Evolutionary conservation across 2,329 filamentous ascomycete species (phyloP), one percentile per base, ranked within the genome.

Genomic region (Botrytis byssoidea): DNA sequence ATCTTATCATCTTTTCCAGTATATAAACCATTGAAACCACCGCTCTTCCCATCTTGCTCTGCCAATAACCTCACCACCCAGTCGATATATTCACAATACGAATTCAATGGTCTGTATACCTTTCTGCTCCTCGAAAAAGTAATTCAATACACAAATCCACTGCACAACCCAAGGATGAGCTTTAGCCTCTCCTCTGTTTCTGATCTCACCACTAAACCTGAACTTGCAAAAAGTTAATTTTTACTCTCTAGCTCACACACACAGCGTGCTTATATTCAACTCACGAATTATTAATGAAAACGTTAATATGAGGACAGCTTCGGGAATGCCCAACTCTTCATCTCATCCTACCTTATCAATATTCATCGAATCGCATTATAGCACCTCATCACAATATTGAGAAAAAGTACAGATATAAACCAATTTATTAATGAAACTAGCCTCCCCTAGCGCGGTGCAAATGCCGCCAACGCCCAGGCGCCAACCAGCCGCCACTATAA

Each of bases 401-500:
- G 14, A 18, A 9, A 4, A 42, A 29, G 16, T 8, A 29, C 25
- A 64, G 37, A 18, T 44, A 44, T 63, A 44, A 64, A 42, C n/a
- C 37, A 48, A 57, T 57, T 57, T 37, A 29, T 69, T 35, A 25
- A 69, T 57, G 37, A 57, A 65, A 65, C 61, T 42, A 29, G 61
- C n/a, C n/a, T 20, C n/a, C 16, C n/a, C n/a, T 32, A 42, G 48
- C 66, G n/a, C 25, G 29, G 66, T 18, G 35, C 35, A 25, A 57
- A 57, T 42, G n/a, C 35, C 35, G 35, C 16, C 48, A 68, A 57
- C 48, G 65, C 60, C 65, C 48, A 40, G 65, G 10, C 59, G 25
- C 48, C 48, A 55, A 55, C 64, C 44, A 66, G 44, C 64, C 64
- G 46, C 35, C n/a, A 40, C 46, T 67, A 67, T 35, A 67, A 67